Base-by-base conservation (phyloP, 2,329 filamentous ascomycete genomes). In the Fusarium xyrophilum region DNA sequence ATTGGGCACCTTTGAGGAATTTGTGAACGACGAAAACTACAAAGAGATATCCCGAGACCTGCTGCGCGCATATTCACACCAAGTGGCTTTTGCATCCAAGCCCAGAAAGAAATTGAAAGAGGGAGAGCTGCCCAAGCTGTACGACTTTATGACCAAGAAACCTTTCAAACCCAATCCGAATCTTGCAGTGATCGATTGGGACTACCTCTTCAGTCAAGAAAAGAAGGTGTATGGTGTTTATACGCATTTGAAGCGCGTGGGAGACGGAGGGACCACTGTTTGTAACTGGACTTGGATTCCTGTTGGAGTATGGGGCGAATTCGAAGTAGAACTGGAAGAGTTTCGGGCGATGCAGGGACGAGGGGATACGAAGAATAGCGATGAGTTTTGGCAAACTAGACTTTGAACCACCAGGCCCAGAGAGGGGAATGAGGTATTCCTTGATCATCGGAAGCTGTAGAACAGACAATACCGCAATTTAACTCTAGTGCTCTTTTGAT, bases 251-350 rank as follows among this genome's bases (percentile, higher is more conserved):
- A 50, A 25, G 32, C 46, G 46, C 23, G 27, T 36, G 23, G 10
- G 7, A n/a, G 10, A 27, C 19, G 46, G 46, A 9, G 30, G 23
- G 17, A 50, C 30, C 6, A 50, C 23, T n/a, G 21, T 50, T 25
- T 50, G 30, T 23, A 50, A 50, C 17, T 50, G 46, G 46, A 50
- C 46, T 25, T 50, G 46, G 46, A 50, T 50, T 50, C 46, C 46
- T 4, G 17, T 9, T n/a, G 13, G 6, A 36, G 46, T 50, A 27
- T 36, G 23, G 46, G 9, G 7, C 2, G 46, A 36, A 25, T 10
- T n/a, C 28, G 17, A 19, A 27, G 6, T 4, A n/a, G 8, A 36
- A 25, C 25, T 50, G 46, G 13, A 36, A 36, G 14, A n/a, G 17
- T 10, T 8, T 15, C 32, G 46, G 21, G 10, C 19, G 30, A n/a